Percentiles rank a stretch among this genome's conserved stretches.
Conservation (phyloP, 306 rosid genomes). For the Quercus glauca region DNA sequence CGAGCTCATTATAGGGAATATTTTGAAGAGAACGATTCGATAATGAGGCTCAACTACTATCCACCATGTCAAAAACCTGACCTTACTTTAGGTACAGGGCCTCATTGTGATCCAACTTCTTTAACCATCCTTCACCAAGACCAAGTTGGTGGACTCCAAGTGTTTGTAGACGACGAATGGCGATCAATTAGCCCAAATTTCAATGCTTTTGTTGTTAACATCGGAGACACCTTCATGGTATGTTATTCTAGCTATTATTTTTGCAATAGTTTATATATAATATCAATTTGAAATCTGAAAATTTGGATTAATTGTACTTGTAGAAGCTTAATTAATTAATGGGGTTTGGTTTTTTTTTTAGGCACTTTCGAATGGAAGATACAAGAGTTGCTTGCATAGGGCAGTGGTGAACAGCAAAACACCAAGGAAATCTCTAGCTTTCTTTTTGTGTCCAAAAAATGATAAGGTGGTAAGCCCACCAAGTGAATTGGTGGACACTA, state of each 20-base stretch:
- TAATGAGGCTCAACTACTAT: slow-evolving; percentile 92
- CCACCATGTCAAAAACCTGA: slow-evolving; percentile 93
- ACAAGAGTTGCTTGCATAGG: slow-evolving; percentile 91
- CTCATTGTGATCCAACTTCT: slow-evolving; percentile 98
- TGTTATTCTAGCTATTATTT: neutral
- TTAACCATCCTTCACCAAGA: slow-evolving; percentile 92
- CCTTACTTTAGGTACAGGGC: slow-evolving; percentile 86
- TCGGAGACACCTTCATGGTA: slow-evolving; percentile 99
- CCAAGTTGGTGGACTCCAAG: slow-evolving; percentile 89
- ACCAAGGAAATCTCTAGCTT: slow-evolving; percentile 87
- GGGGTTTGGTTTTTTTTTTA: slow-evolving; percentile 1
- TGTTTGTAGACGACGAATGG: slow-evolving; percentile 83
- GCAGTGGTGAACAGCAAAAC: slow-evolving; percentile 87
- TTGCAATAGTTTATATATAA: too few relatives aligned
- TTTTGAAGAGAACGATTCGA: slow-evolving; percentile 70
- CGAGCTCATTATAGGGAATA: slow-evolving; percentile 55
- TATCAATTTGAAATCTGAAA: neutral
- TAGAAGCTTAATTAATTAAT: neutral
- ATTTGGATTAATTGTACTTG: neutral
- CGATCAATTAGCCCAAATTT: slow-evolving; percentile 67
- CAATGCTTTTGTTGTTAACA: slow-evolving; percentile 86
- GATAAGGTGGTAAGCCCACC: slow-evolving; percentile 88
- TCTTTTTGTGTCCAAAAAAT: slow-evolving; percentile 80
- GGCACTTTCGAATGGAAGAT: slow-evolving; percentile 95
- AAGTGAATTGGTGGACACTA: slow-evolving; percentile 53